These are phyloP conservation scores for Serendipita indica DNA, from an alignment of 768 basidiomycete genomes.

Conservation along the genomic window DNA sequence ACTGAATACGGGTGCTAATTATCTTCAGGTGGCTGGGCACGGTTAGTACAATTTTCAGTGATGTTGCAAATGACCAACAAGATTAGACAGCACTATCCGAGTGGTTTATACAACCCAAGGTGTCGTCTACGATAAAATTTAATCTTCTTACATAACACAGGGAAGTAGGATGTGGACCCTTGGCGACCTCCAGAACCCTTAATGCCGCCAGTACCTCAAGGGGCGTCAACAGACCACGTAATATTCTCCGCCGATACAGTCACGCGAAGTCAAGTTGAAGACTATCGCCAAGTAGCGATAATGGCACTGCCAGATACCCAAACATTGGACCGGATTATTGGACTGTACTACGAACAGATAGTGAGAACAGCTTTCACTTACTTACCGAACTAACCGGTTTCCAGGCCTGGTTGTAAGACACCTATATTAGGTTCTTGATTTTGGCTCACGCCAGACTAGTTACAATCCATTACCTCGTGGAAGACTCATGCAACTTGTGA, in stretches of 20 bases:
- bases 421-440: not conserved
- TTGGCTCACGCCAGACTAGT: not conserved
- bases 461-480: constrained; percentile 1
- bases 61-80: not conserved
- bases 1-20: not conserved
- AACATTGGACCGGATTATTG: not conserved
- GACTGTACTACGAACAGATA: not conserved
- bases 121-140: not conserved
- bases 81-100: constrained; percentile 6
- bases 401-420: constrained; percentile 1
- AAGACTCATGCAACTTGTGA: not conserved
- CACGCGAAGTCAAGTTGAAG: not conserved
- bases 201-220: too few relatives aligned
- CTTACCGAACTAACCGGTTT: not conserved
- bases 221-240: too few relatives aligned
- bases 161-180: too few relatives aligned
- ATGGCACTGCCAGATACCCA: not conserved
- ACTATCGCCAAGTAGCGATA: not conserved
- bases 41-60: not conserved
- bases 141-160: too few relatives aligned
- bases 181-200: too few relatives aligned
- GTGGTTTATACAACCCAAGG: constrained; percentile 6
- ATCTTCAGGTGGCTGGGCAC: not conserved
- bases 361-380: not conserved
- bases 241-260: not conserved